phyloP scores from a whole-genome alignment of 305 asterid species.

The Fraxinus nigra region DNA sequence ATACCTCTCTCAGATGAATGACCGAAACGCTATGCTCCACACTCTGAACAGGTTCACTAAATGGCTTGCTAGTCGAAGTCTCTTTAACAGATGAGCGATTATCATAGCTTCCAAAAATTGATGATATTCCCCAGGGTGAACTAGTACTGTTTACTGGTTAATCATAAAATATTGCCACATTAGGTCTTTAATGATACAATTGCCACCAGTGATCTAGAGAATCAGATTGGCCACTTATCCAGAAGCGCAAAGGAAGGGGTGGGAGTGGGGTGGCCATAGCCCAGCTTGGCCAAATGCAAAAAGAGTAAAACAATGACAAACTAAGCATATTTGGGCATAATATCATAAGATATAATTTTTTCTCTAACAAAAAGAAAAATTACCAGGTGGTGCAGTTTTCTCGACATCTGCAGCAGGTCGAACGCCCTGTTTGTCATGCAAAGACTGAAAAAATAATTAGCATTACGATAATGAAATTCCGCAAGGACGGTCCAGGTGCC shows the following conservation, averaged over 20 bases:
- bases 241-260: neutral
- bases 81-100: constrained; percentile 60
- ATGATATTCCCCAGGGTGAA: constrained; percentile 91
- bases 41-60: constrained; percentile 61
- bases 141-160: constrained; percentile 49
- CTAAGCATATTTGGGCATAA: neutral
- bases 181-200: constrained; percentile 10
- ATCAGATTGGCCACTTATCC: constrained; percentile 1
- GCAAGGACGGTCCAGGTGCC: neutral
- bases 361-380: constrained; percentile 1
- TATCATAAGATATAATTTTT: neutral
- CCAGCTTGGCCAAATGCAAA: neutral
- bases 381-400: constrained; percentile 58
- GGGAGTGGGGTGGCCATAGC: neutral
- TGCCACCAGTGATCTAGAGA: neutral
- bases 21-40: constrained; percentile 59
- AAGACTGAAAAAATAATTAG: constrained; percentile 2
- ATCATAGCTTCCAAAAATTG: constrained; percentile 81
- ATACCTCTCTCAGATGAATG: constrained; percentile 91
- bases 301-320: neutral
- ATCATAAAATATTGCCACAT: constrained; percentile 21
- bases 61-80: constrained; percentile 50
- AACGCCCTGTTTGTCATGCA: constrained; percentile 41
- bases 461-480: no score
- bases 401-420: constrained; percentile 65